Evolutionary conservation across 163 green algal genomes (phyloP).

Genomic region (Chlorella variabilis): DNA sequence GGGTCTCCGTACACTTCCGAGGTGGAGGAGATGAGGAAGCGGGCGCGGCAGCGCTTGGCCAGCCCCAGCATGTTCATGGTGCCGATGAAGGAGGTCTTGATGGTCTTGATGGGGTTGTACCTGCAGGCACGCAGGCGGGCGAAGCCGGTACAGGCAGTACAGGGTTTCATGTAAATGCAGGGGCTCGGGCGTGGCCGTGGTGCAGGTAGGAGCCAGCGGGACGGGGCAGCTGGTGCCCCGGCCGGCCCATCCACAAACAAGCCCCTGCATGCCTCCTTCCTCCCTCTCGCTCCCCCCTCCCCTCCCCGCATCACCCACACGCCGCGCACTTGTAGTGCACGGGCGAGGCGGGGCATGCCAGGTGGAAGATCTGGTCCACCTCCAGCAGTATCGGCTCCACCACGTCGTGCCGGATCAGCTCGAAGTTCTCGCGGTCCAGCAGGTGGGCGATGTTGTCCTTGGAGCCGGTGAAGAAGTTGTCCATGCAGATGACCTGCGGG

Average conservation of each 20-base stretch:
- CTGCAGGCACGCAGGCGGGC: constrained; percentile 60
- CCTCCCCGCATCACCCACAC: too few species aligned
- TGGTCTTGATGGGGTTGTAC: constrained; percentile 99
- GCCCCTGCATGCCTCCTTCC: too few species aligned
- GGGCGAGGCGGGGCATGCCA: constrained; percentile 97
- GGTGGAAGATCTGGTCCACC: constrained; percentile 98
- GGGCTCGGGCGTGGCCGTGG: too few species aligned
- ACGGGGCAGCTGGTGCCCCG: too few species aligned
- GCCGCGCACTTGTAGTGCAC: constrained; percentile 98
- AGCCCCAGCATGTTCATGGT: constrained; percentile 99
- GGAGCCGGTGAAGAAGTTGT: constrained; percentile 99
- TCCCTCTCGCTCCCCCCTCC: too few species aligned
- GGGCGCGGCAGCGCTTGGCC: constrained; percentile 92
- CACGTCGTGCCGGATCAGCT: constrained; percentile 98
- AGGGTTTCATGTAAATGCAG: too few species aligned
- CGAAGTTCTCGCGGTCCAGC: constrained; percentile 85
- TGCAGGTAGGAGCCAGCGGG: too few species aligned
- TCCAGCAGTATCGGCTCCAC: constrained; percentile 96
- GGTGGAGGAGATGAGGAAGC: constrained; percentile 95
- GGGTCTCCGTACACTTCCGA: constrained; percentile 99
- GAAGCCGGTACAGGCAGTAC: background rate
- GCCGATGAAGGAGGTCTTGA: constrained; percentile 98
- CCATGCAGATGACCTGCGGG: constrained; percentile 96
- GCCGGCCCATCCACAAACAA: too few species aligned
- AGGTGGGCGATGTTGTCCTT: constrained; percentile 97